Percentiles rank a stretch among this genome's conserved stretches.
Evolutionary conservation across 352 stramenopile genomes (phyloP).

Genomic region (Phytophthora uliginosa): DNA sequence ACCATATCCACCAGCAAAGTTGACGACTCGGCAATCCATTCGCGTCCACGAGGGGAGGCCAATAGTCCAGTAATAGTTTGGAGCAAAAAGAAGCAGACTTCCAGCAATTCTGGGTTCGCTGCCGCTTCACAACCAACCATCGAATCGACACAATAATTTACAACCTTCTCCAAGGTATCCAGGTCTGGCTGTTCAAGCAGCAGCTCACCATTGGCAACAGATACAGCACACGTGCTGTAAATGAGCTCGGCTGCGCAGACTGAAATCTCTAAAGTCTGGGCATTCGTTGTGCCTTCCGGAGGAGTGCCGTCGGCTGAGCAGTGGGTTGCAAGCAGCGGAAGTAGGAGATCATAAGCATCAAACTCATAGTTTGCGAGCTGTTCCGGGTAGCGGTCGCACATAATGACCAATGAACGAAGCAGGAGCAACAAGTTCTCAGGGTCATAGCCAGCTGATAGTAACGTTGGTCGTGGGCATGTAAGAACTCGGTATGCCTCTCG

Average conservation of each 20-base stretch:
- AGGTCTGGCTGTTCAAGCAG: constrained; percentile 63
- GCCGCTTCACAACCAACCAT: constrained; percentile 53
- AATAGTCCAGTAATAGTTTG: constrained; percentile 80
- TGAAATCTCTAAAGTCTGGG: constrained; percentile 68
- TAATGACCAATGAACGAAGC: constrained; percentile 67
- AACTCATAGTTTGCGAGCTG: constrained; percentile 71
- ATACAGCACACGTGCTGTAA: constrained; percentile 75
- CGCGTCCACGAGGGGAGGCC: constrained; percentile 58
- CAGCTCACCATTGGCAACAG: constrained; percentile 58
- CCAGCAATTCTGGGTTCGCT: constrained; percentile 43
- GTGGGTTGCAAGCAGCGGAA: constrained; percentile 66
- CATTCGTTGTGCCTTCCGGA: constrained; percentile 50
- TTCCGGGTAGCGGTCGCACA: constrained; percentile 72
- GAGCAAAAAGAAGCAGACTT: constrained; percentile 73
- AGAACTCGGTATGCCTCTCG: constrained; percentile 76
- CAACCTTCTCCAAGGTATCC: constrained; percentile 65
- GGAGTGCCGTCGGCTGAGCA: constrained; percentile 60
- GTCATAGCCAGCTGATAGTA: constrained; percentile 78
- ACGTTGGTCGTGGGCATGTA: constrained; percentile 69
- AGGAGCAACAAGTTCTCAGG: constrained; percentile 77
- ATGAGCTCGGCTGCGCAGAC: constrained; percentile 73
- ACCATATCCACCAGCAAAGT: constrained; percentile 80
- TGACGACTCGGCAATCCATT: constrained; percentile 69
- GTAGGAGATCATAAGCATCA: constrained; percentile 72
- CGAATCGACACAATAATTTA: constrained; percentile 75